Evolutionary conservation across 768 basidiomycete genomes (phyloP).

Genomic region (Lanmaoa pseudosensibilis): DNA sequence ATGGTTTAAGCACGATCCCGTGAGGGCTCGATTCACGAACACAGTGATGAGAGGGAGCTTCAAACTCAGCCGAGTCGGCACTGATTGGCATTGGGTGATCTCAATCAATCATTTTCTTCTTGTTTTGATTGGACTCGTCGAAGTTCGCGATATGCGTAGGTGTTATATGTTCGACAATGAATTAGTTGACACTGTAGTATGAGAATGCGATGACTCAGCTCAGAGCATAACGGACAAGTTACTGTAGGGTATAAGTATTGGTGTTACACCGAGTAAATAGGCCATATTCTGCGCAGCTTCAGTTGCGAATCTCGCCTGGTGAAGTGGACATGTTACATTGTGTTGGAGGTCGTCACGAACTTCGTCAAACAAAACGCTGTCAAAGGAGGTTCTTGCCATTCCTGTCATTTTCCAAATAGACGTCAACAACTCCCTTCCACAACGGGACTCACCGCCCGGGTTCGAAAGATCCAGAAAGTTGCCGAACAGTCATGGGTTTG

Average conservation of each 20-base stretch:
- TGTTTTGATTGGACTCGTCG: too few species aligned
- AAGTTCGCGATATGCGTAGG: too few species aligned
- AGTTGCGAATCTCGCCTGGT: neutral
- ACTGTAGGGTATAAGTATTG: too few species aligned
- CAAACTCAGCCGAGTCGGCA: too few species aligned
- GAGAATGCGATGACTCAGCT: neutral
- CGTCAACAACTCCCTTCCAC: conserved; percentile 8
- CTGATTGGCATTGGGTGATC: too few species aligned
- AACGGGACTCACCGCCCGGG: neutral
- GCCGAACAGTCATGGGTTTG: neutral
- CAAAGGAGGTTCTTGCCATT: neutral
- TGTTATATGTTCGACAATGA: too few species aligned
- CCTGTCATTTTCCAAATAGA: neutral
- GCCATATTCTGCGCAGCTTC: too few species aligned
- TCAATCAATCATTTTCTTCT: too few species aligned
- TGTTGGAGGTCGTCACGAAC: neutral
- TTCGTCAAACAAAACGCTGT: neutral
- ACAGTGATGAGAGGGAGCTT: neutral
- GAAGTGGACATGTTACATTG: neutral
- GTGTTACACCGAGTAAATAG: too few species aligned
- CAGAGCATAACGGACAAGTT: neutral
- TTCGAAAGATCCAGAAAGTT: conserved; percentile 10
- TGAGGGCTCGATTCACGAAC: too few species aligned
- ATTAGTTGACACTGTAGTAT: too few species aligned
- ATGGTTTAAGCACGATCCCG: neutral